Base-by-base conservation (phyloP, 2,329 filamentous ascomycete genomes). In the Cyphellophora attinorum region DNA sequence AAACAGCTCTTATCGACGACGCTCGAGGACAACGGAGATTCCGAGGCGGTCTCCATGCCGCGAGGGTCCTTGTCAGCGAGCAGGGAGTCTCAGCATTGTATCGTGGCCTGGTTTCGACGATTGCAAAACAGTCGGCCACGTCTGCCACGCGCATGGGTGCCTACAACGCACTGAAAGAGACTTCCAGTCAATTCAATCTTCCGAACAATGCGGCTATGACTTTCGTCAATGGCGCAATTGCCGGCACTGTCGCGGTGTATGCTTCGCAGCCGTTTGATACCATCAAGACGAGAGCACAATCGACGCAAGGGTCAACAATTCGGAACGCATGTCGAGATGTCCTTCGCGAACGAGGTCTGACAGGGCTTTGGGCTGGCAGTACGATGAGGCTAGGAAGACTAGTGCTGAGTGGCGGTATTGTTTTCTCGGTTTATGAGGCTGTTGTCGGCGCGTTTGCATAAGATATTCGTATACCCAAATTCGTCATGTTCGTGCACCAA, bases 281-380 rank as follows among this genome's bases (percentile, higher is more conserved):
- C 1, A 50, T 61, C 33, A 60, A 61, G 45, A 61, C 56, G 3
- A 40, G 53, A 19, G 44, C 55, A 5, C 58, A 60, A 31, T 25
- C 21, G 8, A n/a, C 21, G n/a, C 8, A n/a, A 8, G 70, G 68
- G 29, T 70, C 72, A 0, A 59, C 62, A 14, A 74, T 70, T 3
- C 68, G 68, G 2, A 69, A 64, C 3, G 74, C 72, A 2, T 52
- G 59, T 0, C 70, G 78, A 37, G 74, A 74, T 0, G 58, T 75
- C 2, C 8, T 25, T 8, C 58, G 55, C 33, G 66, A 62, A 34
- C 61, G 80, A 2, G 50, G 72, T 34, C 50, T 56, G 1, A 72
- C 79, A 43, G 76, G 69, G 0, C 74, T 80, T 41, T 81, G 76
- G 76, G 72, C 68, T 37, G 77, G 76, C 1, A 81, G 74, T 14